Conservation (phyloP, 176 grass and related monocot species). For the Poa annua region DNA sequence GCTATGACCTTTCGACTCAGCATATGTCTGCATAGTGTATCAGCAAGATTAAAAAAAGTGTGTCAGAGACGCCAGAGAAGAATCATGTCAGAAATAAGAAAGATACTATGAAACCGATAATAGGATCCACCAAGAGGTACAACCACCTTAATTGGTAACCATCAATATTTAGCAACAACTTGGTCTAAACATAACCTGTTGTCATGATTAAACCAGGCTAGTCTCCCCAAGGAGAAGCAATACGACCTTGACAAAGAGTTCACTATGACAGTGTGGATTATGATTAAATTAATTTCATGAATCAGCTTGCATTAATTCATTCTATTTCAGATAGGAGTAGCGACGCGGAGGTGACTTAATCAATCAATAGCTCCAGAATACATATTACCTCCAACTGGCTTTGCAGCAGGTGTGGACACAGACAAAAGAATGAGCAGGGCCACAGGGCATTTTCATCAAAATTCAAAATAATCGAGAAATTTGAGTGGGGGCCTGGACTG, state of each 20-base stretch:
- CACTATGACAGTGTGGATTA: neutral
- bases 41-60: constrained; percentile 20
- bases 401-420: neutral
- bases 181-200: neutral
- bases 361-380: neutral
- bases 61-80: neutral
- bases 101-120: neutral
- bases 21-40: constrained; percentile 63
- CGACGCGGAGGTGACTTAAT: neutral
- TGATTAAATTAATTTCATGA: neutral
- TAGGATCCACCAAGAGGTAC: neutral
- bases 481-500: too few relatives aligned
- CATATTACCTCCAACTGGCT: neutral
- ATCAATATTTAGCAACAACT: neutral
- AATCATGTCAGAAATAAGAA: neutral
- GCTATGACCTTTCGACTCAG: constrained; percentile 88
- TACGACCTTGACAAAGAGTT: neutral
- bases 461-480: too few relatives aligned
- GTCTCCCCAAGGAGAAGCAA: neutral
- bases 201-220: neutral
- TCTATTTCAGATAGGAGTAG: neutral
- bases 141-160: neutral
- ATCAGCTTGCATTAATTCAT: neutral
- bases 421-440: neutral
- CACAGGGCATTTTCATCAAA: too few relatives aligned